Conservation (phyloP, 345 rosid genomes). For the Euphorbia pulcherrima region DNA sequence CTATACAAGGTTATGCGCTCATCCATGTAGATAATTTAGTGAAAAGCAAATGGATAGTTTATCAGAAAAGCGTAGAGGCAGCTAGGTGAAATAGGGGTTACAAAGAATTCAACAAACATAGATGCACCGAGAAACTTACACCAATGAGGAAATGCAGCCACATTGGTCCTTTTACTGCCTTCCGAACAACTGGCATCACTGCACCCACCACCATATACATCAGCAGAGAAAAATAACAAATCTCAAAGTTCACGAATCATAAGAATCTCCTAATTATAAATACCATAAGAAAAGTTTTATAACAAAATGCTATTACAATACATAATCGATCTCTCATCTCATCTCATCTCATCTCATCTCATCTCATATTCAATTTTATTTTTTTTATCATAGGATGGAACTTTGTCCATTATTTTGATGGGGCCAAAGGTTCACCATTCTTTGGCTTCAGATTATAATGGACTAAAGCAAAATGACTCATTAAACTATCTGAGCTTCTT, state of each 20-base stretch:
- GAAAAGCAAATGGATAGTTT: background rate
- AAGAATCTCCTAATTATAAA: background rate
- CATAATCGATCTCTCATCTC: too few species aligned
- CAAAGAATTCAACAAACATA: background rate
- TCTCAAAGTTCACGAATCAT: background rate
- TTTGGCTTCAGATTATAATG: too few species aligned
- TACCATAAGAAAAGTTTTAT: background rate
- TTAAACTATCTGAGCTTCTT: too few species aligned
- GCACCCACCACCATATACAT: slow-evolving; percentile 25
- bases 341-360: too few species aligned
- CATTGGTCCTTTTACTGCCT: slow-evolving; percentile 83
- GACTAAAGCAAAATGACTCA: too few species aligned
- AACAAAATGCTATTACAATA: background rate
- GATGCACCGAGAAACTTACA: slow-evolving; percentile 44
- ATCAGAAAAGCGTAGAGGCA: background rate
- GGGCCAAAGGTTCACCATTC: too few species aligned
- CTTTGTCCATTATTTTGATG: too few species aligned
- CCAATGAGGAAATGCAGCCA: slow-evolving; percentile 94
- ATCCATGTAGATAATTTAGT: background rate
- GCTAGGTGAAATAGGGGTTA: background rate
- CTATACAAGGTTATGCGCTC: background rate
- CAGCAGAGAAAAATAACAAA: background rate
- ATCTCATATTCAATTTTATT: too few species aligned
- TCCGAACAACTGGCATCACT: slow-evolving; percentile 81
- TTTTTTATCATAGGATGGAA: too few species aligned